Conservation (phyloP, 768 basidiomycete species). For the Tulasnella sp. region DNA sequence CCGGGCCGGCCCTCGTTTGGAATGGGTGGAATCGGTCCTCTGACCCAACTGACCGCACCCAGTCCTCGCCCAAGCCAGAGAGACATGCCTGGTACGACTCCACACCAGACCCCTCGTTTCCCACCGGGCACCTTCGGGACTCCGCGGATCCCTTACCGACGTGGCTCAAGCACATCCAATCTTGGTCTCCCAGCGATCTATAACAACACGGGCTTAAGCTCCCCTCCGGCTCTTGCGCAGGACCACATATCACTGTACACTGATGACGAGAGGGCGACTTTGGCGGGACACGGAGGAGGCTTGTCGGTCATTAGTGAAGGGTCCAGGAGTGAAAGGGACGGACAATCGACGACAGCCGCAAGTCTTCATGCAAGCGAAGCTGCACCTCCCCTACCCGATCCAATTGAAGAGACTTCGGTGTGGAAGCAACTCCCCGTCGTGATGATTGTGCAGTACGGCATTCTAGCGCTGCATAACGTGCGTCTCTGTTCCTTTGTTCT, state of each 20-base stretch:
- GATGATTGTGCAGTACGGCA: slow-evolving; percentile 86
- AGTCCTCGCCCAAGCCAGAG: slow-evolving; percentile 12
- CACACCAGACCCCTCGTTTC: background rate
- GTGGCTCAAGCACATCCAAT: slow-evolving; percentile 17
- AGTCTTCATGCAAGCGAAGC: slow-evolving; percentile 6
- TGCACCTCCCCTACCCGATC: background rate
- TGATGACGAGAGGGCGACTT: background rate
- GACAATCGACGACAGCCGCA: background rate
- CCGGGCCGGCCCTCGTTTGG: slow-evolving; percentile 13
- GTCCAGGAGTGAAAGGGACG: background rate
- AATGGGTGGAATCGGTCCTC: slow-evolving; percentile 14
- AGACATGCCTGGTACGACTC: background rate
- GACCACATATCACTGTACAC: background rate
- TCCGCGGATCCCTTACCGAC: background rate
- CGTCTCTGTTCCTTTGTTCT: slow-evolving; percentile 28
- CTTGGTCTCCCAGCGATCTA: slow-evolving; percentile 31
- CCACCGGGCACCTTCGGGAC: background rate
- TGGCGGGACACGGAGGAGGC: background rate
- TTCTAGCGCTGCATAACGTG: slow-evolving; percentile 74
- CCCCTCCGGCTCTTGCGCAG: slow-evolving; percentile 25
- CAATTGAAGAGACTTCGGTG: slow-evolving; percentile 46
- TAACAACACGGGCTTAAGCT: slow-evolving; percentile 31
- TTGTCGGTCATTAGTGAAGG: slow-evolving; percentile 23
- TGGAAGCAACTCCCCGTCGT: slow-evolving; percentile 71
- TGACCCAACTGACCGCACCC: slow-evolving; percentile 9